phyloP scores from a whole-genome alignment of 176 grass and related monocot species.

The Puccinellia tenuiflora region DNA sequence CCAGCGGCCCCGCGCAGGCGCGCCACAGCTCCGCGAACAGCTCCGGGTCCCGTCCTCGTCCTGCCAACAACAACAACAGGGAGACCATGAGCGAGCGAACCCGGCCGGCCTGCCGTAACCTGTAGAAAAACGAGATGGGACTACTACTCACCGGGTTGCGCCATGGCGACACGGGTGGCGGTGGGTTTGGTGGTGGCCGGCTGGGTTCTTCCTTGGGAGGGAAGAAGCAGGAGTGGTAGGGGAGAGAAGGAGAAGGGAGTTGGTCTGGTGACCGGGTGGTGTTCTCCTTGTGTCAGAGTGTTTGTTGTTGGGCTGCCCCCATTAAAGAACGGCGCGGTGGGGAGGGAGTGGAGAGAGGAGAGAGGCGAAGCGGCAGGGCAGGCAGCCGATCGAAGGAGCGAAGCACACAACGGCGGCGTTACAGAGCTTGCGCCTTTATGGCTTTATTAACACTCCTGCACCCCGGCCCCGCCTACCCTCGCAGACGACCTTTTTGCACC shows the following conservation, averaged over 20 bases:
- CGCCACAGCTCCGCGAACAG: constrained; percentile 80
- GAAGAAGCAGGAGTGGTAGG: background rate
- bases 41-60: constrained; percentile 28
- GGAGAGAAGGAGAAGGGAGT: background rate
- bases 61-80: background rate
- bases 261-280: constrained; percentile 28
- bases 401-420: constrained; percentile 37
- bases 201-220: background rate
- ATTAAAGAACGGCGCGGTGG: constrained; percentile 45
- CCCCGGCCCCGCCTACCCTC: background rate
- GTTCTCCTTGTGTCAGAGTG: constrained; percentile 15
- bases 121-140: background rate
- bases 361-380: constrained; percentile 4
- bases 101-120: background rate
- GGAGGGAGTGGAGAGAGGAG: background rate
- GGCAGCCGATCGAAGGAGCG: background rate
- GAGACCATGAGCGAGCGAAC: background rate
- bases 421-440: constrained; percentile 32
- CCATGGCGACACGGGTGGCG: constrained; percentile 30
- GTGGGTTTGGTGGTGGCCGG: background rate
- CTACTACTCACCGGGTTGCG: constrained; percentile 37
- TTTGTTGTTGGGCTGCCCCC: constrained; percentile 39
- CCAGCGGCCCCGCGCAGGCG: constrained; percentile 86
- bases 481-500: background rate
- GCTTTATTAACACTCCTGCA: constrained; percentile 8